These are phyloP conservation scores for Lachnellula cervina DNA, from an alignment of 2,329 filamentous ascomycete species.

Conservation along the genomic window DNA sequence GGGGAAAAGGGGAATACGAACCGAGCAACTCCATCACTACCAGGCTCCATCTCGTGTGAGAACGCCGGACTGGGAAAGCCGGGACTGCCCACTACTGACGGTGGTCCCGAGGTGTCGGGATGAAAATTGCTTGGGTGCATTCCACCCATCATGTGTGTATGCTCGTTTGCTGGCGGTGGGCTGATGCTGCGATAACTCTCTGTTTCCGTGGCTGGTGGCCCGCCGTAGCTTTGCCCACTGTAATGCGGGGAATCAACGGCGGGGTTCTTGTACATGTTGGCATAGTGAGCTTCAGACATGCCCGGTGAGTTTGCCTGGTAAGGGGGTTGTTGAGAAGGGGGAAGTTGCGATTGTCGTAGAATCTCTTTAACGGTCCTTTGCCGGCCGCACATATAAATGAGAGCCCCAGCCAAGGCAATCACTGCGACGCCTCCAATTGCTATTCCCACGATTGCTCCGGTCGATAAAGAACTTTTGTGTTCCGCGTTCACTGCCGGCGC, in stretches of 20 bases:
- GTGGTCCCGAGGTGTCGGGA: slow-evolving; percentile 1
- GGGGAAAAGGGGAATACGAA: slow-evolving; percentile 2
- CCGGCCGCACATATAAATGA: slow-evolving; percentile 43
- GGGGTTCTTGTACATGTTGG: slow-evolving; percentile 19
- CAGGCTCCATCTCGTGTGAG: slow-evolving; percentile 12
- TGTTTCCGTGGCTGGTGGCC: neutral
- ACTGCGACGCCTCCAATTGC: slow-evolving; percentile 42
- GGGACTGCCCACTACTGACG: slow-evolving; percentile 3
- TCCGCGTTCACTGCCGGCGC: neutral
- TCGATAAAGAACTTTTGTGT: slow-evolving; percentile 18
- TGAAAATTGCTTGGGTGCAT: slow-evolving; percentile 6
- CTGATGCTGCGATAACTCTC: slow-evolving; percentile 16
- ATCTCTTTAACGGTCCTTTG: slow-evolving; percentile 16
- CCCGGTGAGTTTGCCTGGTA: slow-evolving; percentile 17
- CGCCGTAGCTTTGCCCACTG: neutral
- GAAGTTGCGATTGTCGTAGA: slow-evolving; percentile 7
- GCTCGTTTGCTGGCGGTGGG: slow-evolving; percentile 14
- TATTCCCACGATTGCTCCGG: slow-evolving; percentile 56
- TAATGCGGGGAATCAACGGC: neutral
- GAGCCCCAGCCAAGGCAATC: slow-evolving; percentile 40
- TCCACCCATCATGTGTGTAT: slow-evolving; percentile 14
- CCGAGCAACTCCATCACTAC: slow-evolving; percentile 2
- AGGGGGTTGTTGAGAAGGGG: slow-evolving; percentile 7
- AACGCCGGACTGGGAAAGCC: slow-evolving; percentile 13
- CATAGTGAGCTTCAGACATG: slow-evolving; percentile 20